These are phyloP conservation scores for Trichoderma cornu-damae DNA, from an alignment of 2,329 filamentous ascomycete genomes.

Conservation along the genomic window DNA sequence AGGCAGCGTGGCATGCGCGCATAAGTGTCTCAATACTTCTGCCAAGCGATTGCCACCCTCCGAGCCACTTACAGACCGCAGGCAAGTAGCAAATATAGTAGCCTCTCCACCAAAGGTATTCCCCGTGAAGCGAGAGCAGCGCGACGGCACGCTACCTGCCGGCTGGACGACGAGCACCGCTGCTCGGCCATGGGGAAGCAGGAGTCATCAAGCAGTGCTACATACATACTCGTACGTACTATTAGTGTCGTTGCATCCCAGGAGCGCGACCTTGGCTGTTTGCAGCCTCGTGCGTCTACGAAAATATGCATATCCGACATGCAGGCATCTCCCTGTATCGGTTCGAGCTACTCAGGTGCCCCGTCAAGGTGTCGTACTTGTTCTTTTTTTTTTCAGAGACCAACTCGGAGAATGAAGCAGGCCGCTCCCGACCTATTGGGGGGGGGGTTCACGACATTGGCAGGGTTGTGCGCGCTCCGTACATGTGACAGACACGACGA, in stretches of 20 bases:
- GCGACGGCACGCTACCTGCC: background rate
- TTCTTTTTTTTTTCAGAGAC: background rate
- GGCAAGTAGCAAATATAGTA: background rate
- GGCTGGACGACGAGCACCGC: background rate
- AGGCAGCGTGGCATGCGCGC: constrained; percentile 17
- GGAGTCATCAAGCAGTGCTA: too few relatives aligned
- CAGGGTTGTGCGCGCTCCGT: background rate
- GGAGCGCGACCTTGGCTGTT: background rate
- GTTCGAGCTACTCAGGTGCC: background rate
- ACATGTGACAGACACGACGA: background rate
- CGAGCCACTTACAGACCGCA: background rate
- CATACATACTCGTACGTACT: too few relatives aligned
- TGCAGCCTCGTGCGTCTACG: background rate
- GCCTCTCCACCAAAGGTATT: background rate
- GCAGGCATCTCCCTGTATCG: background rate
- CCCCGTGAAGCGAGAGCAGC: too few relatives aligned
- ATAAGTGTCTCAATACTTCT: constrained; percentile 3
- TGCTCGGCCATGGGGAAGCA: background rate
- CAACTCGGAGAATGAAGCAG: background rate
- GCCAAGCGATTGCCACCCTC: background rate
- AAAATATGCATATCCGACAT: background rate
- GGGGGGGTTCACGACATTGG: too few relatives aligned
- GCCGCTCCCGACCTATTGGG: too few relatives aligned
- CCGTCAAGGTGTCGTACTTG: too few relatives aligned
- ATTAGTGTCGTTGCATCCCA: background rate